These are phyloP conservation scores for Lupinus albus DNA, from an alignment of 306 rosid species.

Conservation along the genomic window DNA sequence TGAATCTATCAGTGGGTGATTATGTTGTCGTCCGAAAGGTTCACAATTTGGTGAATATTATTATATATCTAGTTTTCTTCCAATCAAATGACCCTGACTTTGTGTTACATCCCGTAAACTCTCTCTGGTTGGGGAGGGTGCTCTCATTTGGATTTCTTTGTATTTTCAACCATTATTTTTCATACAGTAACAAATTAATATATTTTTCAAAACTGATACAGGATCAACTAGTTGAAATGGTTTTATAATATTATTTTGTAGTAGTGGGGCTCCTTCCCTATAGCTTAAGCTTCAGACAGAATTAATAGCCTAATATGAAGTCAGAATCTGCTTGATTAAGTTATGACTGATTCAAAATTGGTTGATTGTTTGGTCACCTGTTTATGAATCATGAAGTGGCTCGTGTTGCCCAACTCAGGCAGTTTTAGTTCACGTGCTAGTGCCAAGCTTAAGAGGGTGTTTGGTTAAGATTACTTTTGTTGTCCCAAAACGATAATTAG, in stretches of 20 bases:
- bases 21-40: conserved; percentile 89
- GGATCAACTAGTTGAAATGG: conserved; percentile 18
- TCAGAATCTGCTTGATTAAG: conserved; percentile 28
- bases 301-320: conserved; percentile 27
- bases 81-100: neutral
- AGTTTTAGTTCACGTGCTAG: conserved; percentile 8
- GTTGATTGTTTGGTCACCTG: conserved; percentile 26
- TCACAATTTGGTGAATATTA: conserved; percentile 28
- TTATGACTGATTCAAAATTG: neutral
- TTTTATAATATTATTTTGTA: conserved; percentile 10
- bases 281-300: conserved; percentile 13
- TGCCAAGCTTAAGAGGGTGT: neutral
- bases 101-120: neutral
- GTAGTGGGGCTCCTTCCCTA: neutral
- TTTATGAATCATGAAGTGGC: conserved; percentile 15
- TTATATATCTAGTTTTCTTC: conserved; percentile 24
- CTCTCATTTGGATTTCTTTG: conserved; percentile 9
- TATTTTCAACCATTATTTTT: conserved; percentile 12
- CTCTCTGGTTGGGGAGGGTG: neutral
- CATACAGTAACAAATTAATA: conserved; percentile 4
- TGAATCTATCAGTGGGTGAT: conserved; percentile 77
- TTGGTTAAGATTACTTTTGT: too few species aligned
- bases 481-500: too few species aligned
- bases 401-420: conserved; percentile 19
- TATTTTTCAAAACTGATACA: conserved; percentile 25